Conservation (phyloP, 768 basidiomycete genomes). For the Lactarius tabidus region DNA sequence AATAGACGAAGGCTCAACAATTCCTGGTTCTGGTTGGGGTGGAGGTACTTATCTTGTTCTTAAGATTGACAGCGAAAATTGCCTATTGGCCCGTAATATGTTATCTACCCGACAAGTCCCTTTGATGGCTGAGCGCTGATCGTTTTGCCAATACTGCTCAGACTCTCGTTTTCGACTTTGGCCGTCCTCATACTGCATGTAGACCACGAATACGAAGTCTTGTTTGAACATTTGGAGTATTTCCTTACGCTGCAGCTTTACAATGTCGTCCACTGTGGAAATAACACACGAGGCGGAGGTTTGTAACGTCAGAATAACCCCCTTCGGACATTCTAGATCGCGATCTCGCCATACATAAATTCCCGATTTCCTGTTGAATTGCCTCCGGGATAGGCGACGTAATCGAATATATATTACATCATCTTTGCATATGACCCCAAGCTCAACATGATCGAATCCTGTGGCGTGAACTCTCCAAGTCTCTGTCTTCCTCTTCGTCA, state of each 20-base stretch:
- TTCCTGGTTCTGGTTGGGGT: slow-evolving; percentile 6
- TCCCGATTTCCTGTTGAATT: slow-evolving; percentile 14
- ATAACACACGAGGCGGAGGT: slow-evolving; percentile 15
- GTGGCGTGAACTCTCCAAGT: neutral
- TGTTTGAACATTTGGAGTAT: neutral
- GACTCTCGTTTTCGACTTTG: neutral
- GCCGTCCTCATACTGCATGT: neutral
- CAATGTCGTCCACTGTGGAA: neutral
- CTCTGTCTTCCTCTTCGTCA: neutral
- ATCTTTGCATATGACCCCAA: neutral
- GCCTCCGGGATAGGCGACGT: slow-evolving; percentile 7
- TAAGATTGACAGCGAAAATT: neutral
- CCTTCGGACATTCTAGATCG: neutral
- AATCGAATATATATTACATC: slow-evolving; percentile 10
- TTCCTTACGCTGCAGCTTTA: neutral
- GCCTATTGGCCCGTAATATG: neutral
- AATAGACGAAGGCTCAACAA: slow-evolving; percentile 2
- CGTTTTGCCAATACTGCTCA: neutral
- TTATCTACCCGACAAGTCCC: neutral
- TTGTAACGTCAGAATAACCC: slow-evolving; percentile 7
- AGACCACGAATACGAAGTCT: neutral
- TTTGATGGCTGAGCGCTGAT: neutral
- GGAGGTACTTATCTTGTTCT: neutral
- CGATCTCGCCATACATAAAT: neutral
- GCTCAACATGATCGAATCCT: neutral